Evolutionary conservation across 1,139 yeast species (phyloP), one percentile per base, ranked within the genome.

Genomic region (Candida sanyaensis): DNA sequence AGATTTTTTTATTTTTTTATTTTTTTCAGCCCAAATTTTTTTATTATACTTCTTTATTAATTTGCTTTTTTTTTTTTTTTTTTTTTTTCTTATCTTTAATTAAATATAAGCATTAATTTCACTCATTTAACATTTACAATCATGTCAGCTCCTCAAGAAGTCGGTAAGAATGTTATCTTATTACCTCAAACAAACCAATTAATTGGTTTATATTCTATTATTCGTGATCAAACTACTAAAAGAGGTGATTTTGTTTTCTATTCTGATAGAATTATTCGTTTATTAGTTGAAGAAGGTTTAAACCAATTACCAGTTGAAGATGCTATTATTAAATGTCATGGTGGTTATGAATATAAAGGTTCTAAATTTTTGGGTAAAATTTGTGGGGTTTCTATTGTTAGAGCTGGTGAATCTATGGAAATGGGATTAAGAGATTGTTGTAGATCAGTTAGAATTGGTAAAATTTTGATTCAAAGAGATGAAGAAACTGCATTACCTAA

Each of bases 361-460:
- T 86, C 87, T 50, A 76, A 77, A 51, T 92, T 92, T 66, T 73
- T 84, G 62, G 98, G 98, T 41, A 91, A 89, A 69, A 92, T 93
- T 51, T 93, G 98, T 68, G 99, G 99, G 53, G 99, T 93, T 31
- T 89, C 97, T 17, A 93, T 93, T 62, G 96, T 93, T 61, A 80
- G 99, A 63, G 99, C 99, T 6, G 99, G 99, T 55, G 99, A 93
- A 69, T 86, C 96, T 40, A 93, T 93, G 99, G 99, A 93, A 69
- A 96, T 90, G 78, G 99, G 98, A 23, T 76, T 93, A 55, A 83
- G 99, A 65, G 98, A 75, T 71, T 89, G 98, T 70, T 91, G 98
- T 66, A 80, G 99, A 58, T 87, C 96, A 7, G 99, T 93, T 39
- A 80, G 98, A 64, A 88, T 93, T 53, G 99, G 99, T 47, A 93